phyloP scores from a whole-genome alignment of 768 basidiomycete species.

The Amanita pseudoporphyria region DNA sequence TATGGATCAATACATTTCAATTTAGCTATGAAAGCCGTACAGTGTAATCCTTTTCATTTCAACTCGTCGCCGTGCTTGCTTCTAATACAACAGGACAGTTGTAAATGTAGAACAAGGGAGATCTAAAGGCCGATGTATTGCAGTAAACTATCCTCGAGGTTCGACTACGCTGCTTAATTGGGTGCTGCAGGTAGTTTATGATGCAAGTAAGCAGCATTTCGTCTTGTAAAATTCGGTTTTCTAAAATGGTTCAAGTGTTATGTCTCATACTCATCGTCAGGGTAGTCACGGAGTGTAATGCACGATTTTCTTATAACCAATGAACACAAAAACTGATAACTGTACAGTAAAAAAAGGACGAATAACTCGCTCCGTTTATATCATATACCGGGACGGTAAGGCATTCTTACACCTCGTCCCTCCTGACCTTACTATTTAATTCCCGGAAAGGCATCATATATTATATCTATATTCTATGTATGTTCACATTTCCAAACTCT shows the following conservation, averaged over 20 bases:
- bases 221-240: not conserved
- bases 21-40: not conserved
- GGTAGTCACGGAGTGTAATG: not conserved
- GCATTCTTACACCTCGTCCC: not conserved
- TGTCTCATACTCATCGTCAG: not conserved
- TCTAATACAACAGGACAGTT: not conserved
- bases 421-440: not conserved
- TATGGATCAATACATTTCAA: not conserved
- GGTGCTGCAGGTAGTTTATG: not conserved
- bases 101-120: not conserved
- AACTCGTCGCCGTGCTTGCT: not conserved
- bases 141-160: not conserved
- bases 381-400: conserved; percentile 7
- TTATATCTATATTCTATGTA: conserved; percentile 3
- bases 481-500: not conserved
- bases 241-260: not conserved
- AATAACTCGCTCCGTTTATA: not conserved
- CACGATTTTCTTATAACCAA: not conserved
- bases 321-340: not conserved
- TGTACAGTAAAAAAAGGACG: not conserved
- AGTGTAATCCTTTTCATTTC: not conserved
- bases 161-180: not conserved
- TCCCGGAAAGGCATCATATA: not conserved
- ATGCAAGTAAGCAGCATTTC: not conserved
- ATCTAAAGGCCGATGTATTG: not conserved